Evolutionary conservation across 495 filamentous ascomycete species (phyloP).

Genomic region (Penicillium samsonianum): DNA sequence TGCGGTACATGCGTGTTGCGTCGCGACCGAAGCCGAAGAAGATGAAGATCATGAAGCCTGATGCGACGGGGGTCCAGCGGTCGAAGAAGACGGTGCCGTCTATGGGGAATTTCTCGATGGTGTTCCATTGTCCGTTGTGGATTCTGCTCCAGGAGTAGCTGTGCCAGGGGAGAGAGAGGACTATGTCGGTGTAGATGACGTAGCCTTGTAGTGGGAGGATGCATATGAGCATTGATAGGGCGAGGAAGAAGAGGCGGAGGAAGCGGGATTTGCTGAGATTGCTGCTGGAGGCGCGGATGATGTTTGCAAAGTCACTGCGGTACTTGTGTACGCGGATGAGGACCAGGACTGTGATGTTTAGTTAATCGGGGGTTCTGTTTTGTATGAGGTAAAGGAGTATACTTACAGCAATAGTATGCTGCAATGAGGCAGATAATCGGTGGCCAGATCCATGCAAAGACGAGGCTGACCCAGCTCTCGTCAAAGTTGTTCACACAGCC

Average conservation of each 20-base stretch:
- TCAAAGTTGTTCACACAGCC: constrained; percentile 71
- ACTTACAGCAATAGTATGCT: constrained; percentile 72
- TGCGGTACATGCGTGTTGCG: constrained; percentile 70
- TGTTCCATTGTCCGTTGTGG: constrained; percentile 59
- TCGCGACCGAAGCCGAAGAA: constrained; percentile 85
- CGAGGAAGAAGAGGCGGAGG: constrained; percentile 74
- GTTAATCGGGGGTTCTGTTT: constrained; percentile 12
- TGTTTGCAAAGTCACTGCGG: constrained; percentile 57
- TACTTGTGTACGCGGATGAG: constrained; percentile 69
- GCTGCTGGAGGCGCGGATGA: constrained; percentile 58
- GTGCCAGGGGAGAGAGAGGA: constrained; percentile 35
- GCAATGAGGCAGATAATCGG: constrained; percentile 64
- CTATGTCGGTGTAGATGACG: constrained; percentile 59
- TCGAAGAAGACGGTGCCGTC: constrained; percentile 57
- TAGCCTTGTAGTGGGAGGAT: constrained; percentile 66
- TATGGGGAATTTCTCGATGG: constrained; percentile 63
- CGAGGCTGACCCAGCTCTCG: constrained; percentile 69
- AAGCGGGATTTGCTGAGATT: constrained; percentile 67
- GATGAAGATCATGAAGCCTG: constrained; percentile 63
- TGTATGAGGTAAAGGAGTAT: not conserved
- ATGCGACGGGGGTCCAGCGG: constrained; percentile 65
- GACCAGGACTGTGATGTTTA: constrained; percentile 53
- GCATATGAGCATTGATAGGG: constrained; percentile 63
- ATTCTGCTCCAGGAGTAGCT: constrained; percentile 56
- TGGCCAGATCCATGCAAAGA: constrained; percentile 66